These are phyloP conservation scores for Mycena epipterygia DNA, from an alignment of 768 basidiomycete genomes.

Conservation along the genomic window DNA sequence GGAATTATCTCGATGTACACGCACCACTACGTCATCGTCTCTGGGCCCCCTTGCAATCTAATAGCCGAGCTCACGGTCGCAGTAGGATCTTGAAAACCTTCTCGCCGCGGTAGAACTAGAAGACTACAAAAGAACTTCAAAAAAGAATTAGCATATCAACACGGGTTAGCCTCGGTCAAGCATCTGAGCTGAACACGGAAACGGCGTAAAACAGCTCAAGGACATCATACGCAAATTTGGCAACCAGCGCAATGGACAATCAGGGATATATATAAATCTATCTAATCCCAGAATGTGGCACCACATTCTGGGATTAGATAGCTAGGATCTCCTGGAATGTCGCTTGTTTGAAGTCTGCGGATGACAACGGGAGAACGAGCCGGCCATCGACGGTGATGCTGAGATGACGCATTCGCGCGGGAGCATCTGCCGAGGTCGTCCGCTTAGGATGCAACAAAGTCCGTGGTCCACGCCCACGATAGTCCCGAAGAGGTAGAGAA, in stretches of 20 bases:
- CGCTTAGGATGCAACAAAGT: slow-evolving; percentile 1
- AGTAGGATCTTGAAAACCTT: neutral
- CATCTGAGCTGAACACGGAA: too few relatives aligned
- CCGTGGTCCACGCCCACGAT: slow-evolving; percentile 11
- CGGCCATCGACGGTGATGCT: neutral
- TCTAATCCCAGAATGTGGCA: too few relatives aligned
- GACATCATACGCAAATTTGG: too few relatives aligned
- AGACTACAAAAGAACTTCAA: neutral
- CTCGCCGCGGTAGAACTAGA: neutral
- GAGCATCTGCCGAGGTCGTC: neutral
- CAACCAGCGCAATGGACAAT: too few relatives aligned
- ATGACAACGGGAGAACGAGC: neutral
- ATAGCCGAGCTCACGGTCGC: neutral
- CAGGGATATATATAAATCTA: too few relatives aligned
- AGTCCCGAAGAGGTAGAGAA: neutral
- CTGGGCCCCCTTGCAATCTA: neutral
- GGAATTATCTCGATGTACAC: neutral
- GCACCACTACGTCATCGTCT: neutral
- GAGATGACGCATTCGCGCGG: neutral
- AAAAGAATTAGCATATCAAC: neutral
- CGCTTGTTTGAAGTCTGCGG: neutral
- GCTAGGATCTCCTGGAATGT: neutral
- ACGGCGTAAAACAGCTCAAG: too few relatives aligned
- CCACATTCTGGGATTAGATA: too few relatives aligned
- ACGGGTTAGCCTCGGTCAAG: too few relatives aligned